Evolutionary conservation across 116 monocot species (phyloP), one percentile per base, ranked within the genome.

Genomic region (Trichopus zeylanicus): DNA sequence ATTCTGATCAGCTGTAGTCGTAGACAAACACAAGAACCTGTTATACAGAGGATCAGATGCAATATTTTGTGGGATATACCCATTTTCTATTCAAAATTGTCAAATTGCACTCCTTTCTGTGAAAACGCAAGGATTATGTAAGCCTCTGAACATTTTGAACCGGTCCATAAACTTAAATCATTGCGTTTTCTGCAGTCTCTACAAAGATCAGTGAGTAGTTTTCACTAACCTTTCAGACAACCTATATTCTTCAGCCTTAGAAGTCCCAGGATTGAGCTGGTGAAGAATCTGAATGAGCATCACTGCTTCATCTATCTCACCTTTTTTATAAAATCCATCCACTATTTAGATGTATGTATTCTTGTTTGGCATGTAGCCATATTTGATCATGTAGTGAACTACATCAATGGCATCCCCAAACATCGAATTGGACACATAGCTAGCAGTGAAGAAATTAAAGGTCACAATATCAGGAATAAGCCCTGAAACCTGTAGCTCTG

Each of bases 391-490:
- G 60, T 90, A 90, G 16, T 55, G 23, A 39, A 87, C 60, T 15
- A 95, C 78, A 67, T 84, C 87, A 48, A 81, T 67, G 46, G 95
- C 95, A 68, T 89, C 91, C 28, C 73, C 74, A 74, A 95, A 90
- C 91, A 95, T 81, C 9, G 64, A 76, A 52, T 81, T 73, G 21
- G 77, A 48, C 16, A 75, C 78, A 79, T 90, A 95, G 56, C 84
- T 74, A 25, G 76, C 63, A 57, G 90, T 63, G 66, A 95, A 87
- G 8, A 56, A 84, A 66, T 95, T 95, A 53, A 84, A 95, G 7
- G 87, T 95, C 16, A 95, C 83, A 47, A 87, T 72, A 67, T 90
- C 81, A 48, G 90, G 90, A 31, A 34, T 69, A 30, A 90, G 83
- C 7, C 95, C 95, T 10, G 81, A 83, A 46, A 58, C 51, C 67